A percentile compares a stretch with the other conserved stretches of the same genome.
Conservation (phyloP, 768 basidiomycete species). For the Mycena belliarum region DNA sequence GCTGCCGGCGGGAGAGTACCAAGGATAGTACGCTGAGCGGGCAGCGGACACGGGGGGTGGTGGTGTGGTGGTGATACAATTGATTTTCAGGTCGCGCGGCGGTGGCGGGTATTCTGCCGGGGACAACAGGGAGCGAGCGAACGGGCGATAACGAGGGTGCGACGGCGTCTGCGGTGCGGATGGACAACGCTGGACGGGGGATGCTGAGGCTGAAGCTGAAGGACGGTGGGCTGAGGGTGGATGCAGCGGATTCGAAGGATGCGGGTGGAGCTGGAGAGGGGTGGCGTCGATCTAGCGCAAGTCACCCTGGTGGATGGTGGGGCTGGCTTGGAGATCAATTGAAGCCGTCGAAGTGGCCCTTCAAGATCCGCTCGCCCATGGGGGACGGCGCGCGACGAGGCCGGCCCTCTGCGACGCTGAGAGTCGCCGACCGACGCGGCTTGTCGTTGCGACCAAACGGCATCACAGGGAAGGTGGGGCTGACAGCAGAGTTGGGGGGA, state of each 20-base stretch:
- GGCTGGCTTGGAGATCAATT: constrained; percentile 53
- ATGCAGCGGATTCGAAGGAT: no score
- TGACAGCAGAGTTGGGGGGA: constrained; percentile 56
- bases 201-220: no score
- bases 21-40: no score
- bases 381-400: constrained; percentile 76
- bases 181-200: no score
- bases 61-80: background rate
- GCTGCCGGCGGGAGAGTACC: no score
- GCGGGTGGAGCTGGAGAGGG: no score
- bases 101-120: constrained; percentile 42
- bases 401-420: constrained; percentile 44
- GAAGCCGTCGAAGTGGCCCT: constrained; percentile 91
- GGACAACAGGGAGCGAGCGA: constrained; percentile 20
- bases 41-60: no score
- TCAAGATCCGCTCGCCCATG: constrained; percentile 89
- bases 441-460: constrained; percentile 35
- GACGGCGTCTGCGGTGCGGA: no score
- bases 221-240: no score
- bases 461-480: constrained; percentile 34
- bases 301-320: no score
- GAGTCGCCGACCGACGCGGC: constrained; percentile 62
- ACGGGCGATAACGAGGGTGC: background rate
- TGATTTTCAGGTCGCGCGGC: constrained; percentile 22
- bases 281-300: no score